Percentiles rank a stretch among this genome's conserved stretches.
Evolutionary conservation across 139 green algal species (phyloP).

Genomic region (Trebouxia sp.): DNA sequence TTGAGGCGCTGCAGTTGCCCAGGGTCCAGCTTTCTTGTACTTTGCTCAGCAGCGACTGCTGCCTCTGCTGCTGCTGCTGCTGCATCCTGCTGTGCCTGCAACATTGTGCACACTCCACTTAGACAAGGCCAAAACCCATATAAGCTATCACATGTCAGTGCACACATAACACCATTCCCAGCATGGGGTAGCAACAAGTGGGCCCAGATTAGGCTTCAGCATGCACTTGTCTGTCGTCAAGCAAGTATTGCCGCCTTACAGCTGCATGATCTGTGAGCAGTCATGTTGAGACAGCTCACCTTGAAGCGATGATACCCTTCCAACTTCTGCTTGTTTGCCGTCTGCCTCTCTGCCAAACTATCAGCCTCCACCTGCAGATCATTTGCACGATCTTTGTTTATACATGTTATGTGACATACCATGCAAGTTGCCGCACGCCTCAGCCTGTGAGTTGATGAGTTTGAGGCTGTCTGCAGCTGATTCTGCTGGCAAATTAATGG

Average conservation of each 20-base stretch:
- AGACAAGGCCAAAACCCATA: neutral
- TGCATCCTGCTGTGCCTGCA: neutral
- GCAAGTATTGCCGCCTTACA: too few species aligned
- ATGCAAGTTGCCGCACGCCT: too few species aligned
- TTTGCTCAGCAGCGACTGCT: neutral
- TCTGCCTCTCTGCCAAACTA: neutral
- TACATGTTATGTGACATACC: too few species aligned
- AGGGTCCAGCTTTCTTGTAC: neutral
- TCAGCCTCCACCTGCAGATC: neutral
- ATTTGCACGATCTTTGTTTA: too few species aligned
- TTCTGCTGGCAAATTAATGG: too few species aligned
- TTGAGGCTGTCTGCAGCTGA: too few species aligned
- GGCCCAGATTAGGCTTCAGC: too few species aligned
- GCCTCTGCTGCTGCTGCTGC: conserved; percentile 3
- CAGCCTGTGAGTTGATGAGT: too few species aligned
- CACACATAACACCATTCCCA: too few species aligned
- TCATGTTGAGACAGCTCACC: neutral
- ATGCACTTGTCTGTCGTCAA: too few species aligned
- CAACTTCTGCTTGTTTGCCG: neutral
- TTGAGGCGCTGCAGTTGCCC: neutral
- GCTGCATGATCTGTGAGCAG: too few species aligned
- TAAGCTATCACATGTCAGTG: neutral
- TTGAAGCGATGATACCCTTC: neutral
- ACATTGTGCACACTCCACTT: neutral
- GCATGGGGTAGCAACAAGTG: too few species aligned